phyloP scores from a whole-genome alignment of 768 basidiomycete species.

The Serendipita sp. region DNA sequence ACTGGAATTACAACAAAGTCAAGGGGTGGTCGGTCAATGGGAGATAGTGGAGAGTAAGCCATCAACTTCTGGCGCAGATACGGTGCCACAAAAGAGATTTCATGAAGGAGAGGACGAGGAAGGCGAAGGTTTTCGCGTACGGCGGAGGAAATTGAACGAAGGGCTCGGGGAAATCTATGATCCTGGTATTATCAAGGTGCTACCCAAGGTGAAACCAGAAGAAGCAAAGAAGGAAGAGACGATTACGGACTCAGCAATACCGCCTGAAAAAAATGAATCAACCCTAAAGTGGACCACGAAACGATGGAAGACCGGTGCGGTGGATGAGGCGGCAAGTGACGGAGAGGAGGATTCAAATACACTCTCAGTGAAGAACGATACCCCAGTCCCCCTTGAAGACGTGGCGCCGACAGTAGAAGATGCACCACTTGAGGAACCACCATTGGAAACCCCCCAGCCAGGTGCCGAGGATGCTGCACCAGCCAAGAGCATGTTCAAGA shows the following conservation, averaged over 20 bases:
- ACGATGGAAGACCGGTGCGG: neutral
- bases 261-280: neutral
- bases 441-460: neutral
- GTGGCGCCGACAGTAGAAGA: neutral
- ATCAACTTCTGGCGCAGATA: conserved; percentile 15
- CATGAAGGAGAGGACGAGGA: conserved; percentile 12
- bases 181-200: conserved; percentile 51
- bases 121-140: conserved; percentile 37
- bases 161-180: conserved; percentile 74
- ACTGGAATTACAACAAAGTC: conserved; percentile 22
- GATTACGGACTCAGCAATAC: neutral
- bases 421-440: neutral
- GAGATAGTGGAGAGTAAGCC: conserved; percentile 29
- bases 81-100: conserved; percentile 8
- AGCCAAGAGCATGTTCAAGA: conserved; percentile 6
- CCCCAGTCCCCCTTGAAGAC: neutral
- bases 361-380: neutral
- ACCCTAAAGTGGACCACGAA: neutral
- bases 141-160: conserved; percentile 39
- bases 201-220: conserved; percentile 35
- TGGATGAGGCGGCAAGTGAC: neutral
- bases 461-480: neutral
- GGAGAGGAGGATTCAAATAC: neutral
- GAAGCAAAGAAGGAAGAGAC: conserved; percentile 22
- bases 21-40: conserved; percentile 7